phyloP scores from a whole-genome alignment of 108 stramenopile genomes.

The Skeletonema menzelii region DNA sequence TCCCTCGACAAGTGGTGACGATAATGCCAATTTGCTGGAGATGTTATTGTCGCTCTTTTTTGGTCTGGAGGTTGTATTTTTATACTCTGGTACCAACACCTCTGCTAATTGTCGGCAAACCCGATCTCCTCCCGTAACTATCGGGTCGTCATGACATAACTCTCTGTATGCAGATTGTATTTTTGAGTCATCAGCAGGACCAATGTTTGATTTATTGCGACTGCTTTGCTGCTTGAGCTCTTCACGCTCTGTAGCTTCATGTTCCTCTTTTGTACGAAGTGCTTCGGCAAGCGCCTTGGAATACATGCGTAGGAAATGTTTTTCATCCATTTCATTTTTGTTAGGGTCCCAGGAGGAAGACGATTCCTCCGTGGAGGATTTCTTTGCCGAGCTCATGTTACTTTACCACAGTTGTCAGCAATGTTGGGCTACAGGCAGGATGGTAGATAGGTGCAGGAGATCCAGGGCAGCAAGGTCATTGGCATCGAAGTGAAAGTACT shows the following conservation, averaged over 20 bases:
- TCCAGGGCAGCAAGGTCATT: too few species aligned
- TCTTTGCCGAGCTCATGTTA: conserved; percentile 2
- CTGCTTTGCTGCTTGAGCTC: conserved; percentile 4
- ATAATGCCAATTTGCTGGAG: conserved; percentile 23
- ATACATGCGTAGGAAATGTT: conserved; percentile 35
- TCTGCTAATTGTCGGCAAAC: conserved; percentile 34
- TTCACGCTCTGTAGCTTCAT: conserved; percentile 31
- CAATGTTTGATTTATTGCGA: not conserved
- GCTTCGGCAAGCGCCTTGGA: conserved; percentile 47
- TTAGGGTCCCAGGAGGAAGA: not conserved
- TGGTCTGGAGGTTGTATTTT: not conserved
- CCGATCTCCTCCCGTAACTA: conserved; percentile 37
- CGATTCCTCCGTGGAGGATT: not conserved
- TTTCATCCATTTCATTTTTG: conserved; percentile 21
- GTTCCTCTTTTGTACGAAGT: conserved; percentile 48
- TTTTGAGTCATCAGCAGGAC: not conserved
- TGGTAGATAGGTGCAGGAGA: too few species aligned
- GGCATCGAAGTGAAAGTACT: too few species aligned
- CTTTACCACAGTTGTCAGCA: not conserved
- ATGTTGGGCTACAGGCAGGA: too few species aligned
- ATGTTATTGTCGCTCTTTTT: not conserved
- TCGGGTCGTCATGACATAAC: conserved; percentile 47
- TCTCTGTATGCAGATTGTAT: conserved; percentile 25
- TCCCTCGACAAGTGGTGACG: conserved; percentile 42
- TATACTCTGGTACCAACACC: conserved; percentile 20